Evolutionary conservation across 441 rosid genomes (phyloP), one percentile per base, ranked within the genome.

Genomic region (Pelargonium myrrhifolium): DNA sequence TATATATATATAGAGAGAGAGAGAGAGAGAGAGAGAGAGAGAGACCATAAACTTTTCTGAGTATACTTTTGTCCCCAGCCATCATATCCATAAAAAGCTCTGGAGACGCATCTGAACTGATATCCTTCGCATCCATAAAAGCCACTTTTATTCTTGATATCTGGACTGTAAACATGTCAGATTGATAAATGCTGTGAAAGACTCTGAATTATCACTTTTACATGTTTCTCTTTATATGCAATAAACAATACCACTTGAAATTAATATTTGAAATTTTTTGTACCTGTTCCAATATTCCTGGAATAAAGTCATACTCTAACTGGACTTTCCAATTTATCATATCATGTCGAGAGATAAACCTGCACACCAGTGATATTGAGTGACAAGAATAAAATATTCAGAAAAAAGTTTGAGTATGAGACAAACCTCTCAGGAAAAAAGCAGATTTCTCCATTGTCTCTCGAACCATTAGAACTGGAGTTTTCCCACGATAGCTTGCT

Each of bases 161-260:
- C 99, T 93, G 96, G 89, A 90, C 97, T 91, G 96, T 75, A 82
- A 77, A 86, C 76, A 85, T 89, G 90, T 87, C 87, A 93, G 89
- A 81, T 80, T 58, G 83, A 82, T 81, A 82, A 86, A 68, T 72
- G 79, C 78, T 28, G 75, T 14, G 71, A 81, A 79, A 71, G 69
- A 71, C 73, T 66, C 56, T 66, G 53, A 75, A 71, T 60, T 37
- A 74, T 76, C 63, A 67, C 64, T 70, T 55, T 40, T 10, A 49
- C 21, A 49, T 10, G 24, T 35, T 65, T 61, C 61, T 10, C 1
- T 5, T 28, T 64, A 14, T 39, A 31, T 65, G 37, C 39, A 70
- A 37, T 24, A 53, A 71, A 53, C 42, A 56, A 62, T 4, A 64
- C 22, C 63, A 49, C 43, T 37, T 21, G n/a, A n/a, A n/a, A n/a